A percentile compares a stretch with the other conserved stretches of the same genome.
These are phyloP conservation scores for Phaeosphaeriaceae sp. DNA, from an alignment of 2,329 filamentous ascomycete genomes.

Conservation along the genomic window DNA sequence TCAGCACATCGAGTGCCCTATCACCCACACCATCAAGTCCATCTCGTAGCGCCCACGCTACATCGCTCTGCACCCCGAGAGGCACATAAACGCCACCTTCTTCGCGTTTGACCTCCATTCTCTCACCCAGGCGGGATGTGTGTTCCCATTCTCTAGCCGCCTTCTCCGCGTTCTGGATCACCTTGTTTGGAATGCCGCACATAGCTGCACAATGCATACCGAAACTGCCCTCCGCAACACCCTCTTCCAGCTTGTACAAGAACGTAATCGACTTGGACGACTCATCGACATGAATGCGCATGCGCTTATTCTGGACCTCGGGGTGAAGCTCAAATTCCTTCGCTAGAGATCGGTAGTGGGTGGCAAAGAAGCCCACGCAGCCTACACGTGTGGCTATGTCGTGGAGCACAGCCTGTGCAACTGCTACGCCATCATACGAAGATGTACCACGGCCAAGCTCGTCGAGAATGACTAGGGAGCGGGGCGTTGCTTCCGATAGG, in stretches of 20 bases:
- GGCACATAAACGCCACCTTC: conserved; percentile 82
- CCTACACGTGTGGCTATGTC: conserved; percentile 93
- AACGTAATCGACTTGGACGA: conserved; percentile 88
- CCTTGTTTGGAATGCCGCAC: conserved; percentile 86
- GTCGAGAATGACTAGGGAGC: conserved; percentile 94
- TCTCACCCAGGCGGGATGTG: conserved; percentile 87
- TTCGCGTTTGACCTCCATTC: conserved; percentile 72
- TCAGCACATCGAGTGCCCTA: conserved; percentile 62
- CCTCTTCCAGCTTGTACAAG: conserved; percentile 89
- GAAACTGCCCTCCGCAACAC: conserved; percentile 94
- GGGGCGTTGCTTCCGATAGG: conserved; percentile 87
- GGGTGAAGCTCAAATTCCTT: conserved; percentile 90
- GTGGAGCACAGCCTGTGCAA: conserved; percentile 96
- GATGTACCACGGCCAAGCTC: conserved; percentile 94
- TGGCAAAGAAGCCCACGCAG: conserved; percentile 95
- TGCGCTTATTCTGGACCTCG: conserved; percentile 83
- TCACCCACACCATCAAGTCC: conserved; percentile 53
- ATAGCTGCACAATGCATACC: conserved; percentile 99
- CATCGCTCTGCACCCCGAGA: conserved; percentile 84
- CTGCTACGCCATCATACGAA: conserved; percentile 94
- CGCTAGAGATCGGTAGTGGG: conserved; percentile 93
- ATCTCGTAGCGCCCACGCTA: conserved; percentile 76
- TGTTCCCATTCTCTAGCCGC: conserved; percentile 95
- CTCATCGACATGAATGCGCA: conserved; percentile 95
- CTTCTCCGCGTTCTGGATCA: conserved; percentile 85